These are phyloP conservation scores for Pythium diclinum DNA, from an alignment of 352 stramenopile genomes.

Conservation along the genomic window DNA sequence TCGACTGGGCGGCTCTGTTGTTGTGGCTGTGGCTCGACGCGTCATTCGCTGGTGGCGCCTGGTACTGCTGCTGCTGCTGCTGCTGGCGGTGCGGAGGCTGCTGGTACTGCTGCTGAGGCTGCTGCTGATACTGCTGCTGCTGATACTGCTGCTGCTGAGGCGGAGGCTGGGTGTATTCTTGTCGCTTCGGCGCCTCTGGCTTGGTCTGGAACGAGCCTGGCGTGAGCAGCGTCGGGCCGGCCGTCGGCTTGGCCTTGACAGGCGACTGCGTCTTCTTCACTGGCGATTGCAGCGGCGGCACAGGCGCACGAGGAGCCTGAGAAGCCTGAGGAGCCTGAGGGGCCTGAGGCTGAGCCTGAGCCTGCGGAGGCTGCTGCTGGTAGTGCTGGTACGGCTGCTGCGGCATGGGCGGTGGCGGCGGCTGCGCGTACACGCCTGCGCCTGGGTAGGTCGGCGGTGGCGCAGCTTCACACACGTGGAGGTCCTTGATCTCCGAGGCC, in stretches of 20 bases:
- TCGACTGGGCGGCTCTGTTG: constrained; percentile 6
- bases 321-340: constrained; percentile 17
- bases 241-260: constrained; percentile 21
- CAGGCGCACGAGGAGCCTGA: constrained; percentile 23
- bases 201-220: constrained; percentile 36
- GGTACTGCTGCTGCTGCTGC: constrained; percentile 22
- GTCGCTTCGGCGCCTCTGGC: constrained; percentile 14
- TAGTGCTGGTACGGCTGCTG: constrained; percentile 19
- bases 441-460: constrained; percentile 26
- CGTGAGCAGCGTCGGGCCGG: constrained; percentile 45
- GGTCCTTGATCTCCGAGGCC: constrained; percentile 80
- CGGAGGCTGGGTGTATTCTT: constrained; percentile 7
- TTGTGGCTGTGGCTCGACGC: constrained; percentile 17
- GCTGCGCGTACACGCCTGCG: constrained; percentile 12
- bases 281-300: constrained; percentile 8
- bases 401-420: constrained; percentile 17
- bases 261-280: constrained; percentile 6
- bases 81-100: background rate
- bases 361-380: constrained; percentile 16
- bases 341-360: constrained; percentile 18
- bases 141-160: constrained; percentile 22
- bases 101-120: no score
- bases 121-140: constrained; percentile 16
- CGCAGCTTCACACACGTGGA: constrained; percentile 77
- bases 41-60: constrained; percentile 24